phyloP scores from a whole-genome alignment of 495 filamentous ascomycete genomes.

The Sordaria brevicollis region DNA sequence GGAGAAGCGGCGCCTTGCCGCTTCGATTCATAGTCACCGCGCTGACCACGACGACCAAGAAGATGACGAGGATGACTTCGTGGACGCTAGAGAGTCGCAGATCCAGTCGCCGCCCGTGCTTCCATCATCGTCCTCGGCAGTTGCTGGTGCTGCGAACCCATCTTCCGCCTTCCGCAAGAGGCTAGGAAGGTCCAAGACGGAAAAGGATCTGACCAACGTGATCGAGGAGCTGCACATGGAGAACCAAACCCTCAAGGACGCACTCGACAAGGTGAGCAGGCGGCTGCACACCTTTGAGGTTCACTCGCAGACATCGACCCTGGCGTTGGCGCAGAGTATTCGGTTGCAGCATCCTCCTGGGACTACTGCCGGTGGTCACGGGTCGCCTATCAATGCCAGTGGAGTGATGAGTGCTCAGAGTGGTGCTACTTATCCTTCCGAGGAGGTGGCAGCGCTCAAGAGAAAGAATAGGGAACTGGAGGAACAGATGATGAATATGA shows the following conservation, averaged over 20 bases:
- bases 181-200: conserved; percentile 19
- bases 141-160: background rate
- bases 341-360: conserved; percentile 47
- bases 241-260: conserved; percentile 62
- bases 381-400: conserved; percentile 25
- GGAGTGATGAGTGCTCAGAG: conserved; percentile 19
- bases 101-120: background rate
- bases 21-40: conserved; percentile 21
- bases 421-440: background rate
- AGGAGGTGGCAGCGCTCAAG: conserved; percentile 22
- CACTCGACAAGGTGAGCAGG: conserved; percentile 67
- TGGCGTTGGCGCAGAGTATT: conserved; percentile 72
- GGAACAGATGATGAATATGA: conserved; percentile 36
- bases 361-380: background rate
- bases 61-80: conserved; percentile 60
- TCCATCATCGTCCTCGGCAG: background rate
- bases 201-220: conserved; percentile 40
- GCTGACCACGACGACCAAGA: conserved; percentile 48
- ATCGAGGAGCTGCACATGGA: conserved; percentile 77
- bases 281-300: conserved; percentile 79
- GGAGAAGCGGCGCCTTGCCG: conserved; percentile 43
- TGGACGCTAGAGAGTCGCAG: conserved; percentile 73
- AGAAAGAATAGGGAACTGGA: conserved; percentile 47
- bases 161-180: conserved; percentile 21
- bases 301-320: conserved; percentile 66